These are phyloP conservation scores for Canavalia ensiformis DNA, from an alignment of 306 rosid species.

Conservation along the genomic window DNA sequence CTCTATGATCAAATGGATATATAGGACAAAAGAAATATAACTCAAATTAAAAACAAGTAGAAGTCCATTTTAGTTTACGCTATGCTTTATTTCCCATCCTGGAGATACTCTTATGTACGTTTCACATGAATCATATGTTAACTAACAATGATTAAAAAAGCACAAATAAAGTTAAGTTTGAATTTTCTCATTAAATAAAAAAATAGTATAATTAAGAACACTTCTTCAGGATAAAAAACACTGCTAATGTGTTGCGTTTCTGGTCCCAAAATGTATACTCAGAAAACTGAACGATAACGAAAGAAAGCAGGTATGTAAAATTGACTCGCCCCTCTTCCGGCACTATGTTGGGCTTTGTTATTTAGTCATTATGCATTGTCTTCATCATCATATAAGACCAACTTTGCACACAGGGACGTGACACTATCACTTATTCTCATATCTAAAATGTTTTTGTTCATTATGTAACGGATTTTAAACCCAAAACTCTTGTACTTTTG, in stretches of 20 bases:
- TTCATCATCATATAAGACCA: conserved; percentile 10
- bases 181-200: neutral
- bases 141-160: neutral
- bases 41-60: no score
- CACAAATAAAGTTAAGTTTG: neutral
- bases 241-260: conserved; percentile 33
- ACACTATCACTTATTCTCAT: neutral
- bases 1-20: no score
- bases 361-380: conserved; percentile 37
- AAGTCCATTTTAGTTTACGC: no score
- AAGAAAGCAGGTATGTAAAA: conserved; percentile 29
- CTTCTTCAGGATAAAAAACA: neutral
- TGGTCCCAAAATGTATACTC: conserved; percentile 35
- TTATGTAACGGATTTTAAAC: neutral
- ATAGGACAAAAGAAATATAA: no score
- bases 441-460: neutral
- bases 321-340: neutral
- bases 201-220: neutral
- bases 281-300: conserved; percentile 34
- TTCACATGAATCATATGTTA: neutral
- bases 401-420: neutral
- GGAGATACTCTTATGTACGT: neutral
- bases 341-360: conserved; percentile 20
- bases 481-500: neutral
- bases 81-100: neutral